A percentile compares a stretch with the other conserved stretches of the same genome.
phyloP scores from a whole-genome alignment of 2,329 filamentous ascomycete genomes.

The Fusarium duplospermum region DNA sequence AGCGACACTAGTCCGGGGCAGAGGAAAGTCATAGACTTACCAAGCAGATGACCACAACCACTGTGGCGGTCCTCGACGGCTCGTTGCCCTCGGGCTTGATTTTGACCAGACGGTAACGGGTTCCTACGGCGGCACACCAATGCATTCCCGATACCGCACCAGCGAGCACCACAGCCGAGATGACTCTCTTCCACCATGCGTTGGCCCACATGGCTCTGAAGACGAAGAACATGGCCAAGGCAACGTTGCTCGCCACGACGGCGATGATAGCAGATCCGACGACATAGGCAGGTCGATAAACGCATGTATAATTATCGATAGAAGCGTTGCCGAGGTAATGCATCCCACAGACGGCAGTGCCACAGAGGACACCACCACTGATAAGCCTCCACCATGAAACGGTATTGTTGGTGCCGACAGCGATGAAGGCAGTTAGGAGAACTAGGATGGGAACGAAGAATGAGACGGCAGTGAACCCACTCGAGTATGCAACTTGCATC shows the following conservation, averaged over 20 bases:
- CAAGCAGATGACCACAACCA: constrained; percentile 79
- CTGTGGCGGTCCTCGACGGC: constrained; percentile 71
- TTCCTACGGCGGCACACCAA: constrained; percentile 82
- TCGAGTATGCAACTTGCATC: constrained; percentile 80
- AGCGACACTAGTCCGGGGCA: neutral
- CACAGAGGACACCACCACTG: constrained; percentile 75
- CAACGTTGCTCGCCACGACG: constrained; percentile 75
- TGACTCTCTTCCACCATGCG: constrained; percentile 78
- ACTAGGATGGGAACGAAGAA: constrained; percentile 85
- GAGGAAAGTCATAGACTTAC: constrained; percentile 57
- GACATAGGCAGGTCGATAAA: constrained; percentile 70
- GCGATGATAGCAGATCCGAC: constrained; percentile 79
- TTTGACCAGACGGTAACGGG: constrained; percentile 70
- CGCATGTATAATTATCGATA: constrained; percentile 79
- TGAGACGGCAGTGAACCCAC: constrained; percentile 78
- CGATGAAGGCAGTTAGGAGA: constrained; percentile 77
- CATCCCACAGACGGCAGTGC: constrained; percentile 84
- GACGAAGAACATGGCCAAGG: constrained; percentile 81
- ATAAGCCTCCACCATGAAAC: constrained; percentile 69
- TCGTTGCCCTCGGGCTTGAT: constrained; percentile 50
- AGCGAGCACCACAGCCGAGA: constrained; percentile 76
- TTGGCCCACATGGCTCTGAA: constrained; percentile 81
- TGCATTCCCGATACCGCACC: constrained; percentile 87
- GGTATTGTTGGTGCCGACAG: constrained; percentile 70
- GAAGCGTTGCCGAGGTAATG: constrained; percentile 89